Percentiles rank a stretch among this genome's conserved stretches.
Evolutionary conservation across 257 asterid genomes (phyloP).

Genomic region (Craterostigma plantagineum): DNA sequence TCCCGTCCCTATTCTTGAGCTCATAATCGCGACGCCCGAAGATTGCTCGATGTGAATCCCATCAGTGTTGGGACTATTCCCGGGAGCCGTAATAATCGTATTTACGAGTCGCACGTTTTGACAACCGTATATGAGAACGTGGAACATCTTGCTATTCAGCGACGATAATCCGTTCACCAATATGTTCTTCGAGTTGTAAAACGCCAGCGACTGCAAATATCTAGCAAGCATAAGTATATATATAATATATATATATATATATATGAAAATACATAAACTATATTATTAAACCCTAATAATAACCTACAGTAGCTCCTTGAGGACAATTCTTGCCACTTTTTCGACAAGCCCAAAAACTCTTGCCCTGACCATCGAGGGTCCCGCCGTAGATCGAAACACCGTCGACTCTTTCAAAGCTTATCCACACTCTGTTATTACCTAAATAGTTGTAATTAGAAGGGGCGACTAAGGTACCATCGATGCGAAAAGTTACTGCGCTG

Average conservation of each 20-base stretch:
- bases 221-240: not conserved
- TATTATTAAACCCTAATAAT: too few species aligned
- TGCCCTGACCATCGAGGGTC: conserved; percentile 34
- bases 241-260: not conserved
- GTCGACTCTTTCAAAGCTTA: conserved; percentile 31
- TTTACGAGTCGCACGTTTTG: conserved; percentile 16
- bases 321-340: conserved; percentile 9
- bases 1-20: conserved; percentile 31
- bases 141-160: conserved; percentile 38
- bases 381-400: conserved; percentile 39
- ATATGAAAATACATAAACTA: too few species aligned
- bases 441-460: conserved; percentile 23
- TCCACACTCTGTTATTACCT: conserved; percentile 28
- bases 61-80: conserved; percentile 48
- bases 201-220: conserved; percentile 23
- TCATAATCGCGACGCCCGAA: conserved; percentile 17
- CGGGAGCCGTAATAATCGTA: conserved; percentile 28
- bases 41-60: conserved; percentile 40
- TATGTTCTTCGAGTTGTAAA: conserved; percentile 35
- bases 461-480: conserved; percentile 50
- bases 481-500: conserved; percentile 17
- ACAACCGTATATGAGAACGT: conserved; percentile 32
- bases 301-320: conserved; percentile 8
- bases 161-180: conserved; percentile 28
- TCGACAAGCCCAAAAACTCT: conserved; percentile 25